These are phyloP conservation scores for Silene noctiflora DNA, from an alignment of 179 eudicot genomes.

Conservation along the genomic window DNA sequence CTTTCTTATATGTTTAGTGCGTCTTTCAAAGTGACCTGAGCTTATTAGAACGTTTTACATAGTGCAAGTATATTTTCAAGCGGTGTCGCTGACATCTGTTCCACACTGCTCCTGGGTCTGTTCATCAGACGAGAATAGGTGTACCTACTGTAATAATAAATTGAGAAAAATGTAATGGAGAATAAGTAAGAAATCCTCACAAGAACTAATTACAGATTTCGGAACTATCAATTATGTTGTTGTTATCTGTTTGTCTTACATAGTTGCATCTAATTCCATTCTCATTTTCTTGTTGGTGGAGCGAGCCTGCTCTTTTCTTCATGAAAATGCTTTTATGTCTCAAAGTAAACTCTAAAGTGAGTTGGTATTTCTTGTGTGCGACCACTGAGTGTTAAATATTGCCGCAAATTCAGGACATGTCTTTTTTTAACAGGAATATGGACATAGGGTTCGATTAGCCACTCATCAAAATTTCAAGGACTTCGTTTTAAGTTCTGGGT, in stretches of 20 bases:
- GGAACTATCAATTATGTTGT: background rate
- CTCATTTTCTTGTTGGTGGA: background rate
- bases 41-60: background rate
- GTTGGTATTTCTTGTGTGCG: background rate
- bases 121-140: background rate
- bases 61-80: background rate
- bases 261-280: background rate
- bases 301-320: background rate
- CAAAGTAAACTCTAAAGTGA: background rate
- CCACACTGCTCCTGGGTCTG: too few relatives aligned
- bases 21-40: background rate
- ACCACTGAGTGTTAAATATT: background rate
- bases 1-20: background rate
- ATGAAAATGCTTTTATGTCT: background rate
- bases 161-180: background rate
- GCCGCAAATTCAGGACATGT: constrained; percentile 10
- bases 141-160: background rate
- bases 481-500: constrained; percentile 69
- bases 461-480: constrained; percentile 81
- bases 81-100: too few relatives aligned
- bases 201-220: background rate
- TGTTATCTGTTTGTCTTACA: background rate
- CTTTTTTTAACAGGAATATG: constrained; percentile 57
- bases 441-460: constrained; percentile 83
- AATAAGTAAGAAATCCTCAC: background rate